phyloP scores from a whole-genome alignment of 1,284 basidiomycete species.

The Kwoniella shivajii region DNA sequence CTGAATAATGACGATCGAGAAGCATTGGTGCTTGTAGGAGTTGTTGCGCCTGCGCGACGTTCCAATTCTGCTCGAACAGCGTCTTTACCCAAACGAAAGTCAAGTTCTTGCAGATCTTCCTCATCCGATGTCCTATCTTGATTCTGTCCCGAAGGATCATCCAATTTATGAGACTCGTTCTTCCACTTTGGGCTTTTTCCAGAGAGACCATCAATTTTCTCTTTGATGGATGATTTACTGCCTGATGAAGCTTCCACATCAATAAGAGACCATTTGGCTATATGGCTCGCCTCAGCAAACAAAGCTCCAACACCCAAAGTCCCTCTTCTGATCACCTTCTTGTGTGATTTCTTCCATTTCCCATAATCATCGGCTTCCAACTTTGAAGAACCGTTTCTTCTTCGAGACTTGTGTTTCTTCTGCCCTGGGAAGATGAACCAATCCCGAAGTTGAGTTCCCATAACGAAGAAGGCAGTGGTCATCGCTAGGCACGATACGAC shows the following conservation, averaged over 20 bases:
- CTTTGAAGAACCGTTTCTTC: constrained; percentile 5
- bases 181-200: constrained; percentile 1
- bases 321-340: constrained; percentile 26
- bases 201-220: not conserved
- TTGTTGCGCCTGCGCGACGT: constrained; percentile 16
- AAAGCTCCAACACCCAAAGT: constrained; percentile 34
- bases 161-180: constrained; percentile 4
- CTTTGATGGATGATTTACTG: not conserved
- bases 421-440: constrained; percentile 34
- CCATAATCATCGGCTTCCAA: constrained; percentile 32
- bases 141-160: constrained; percentile 2
- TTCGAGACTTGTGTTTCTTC: constrained; percentile 2
- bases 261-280: constrained; percentile 43
- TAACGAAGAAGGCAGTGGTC: constrained; percentile 56
- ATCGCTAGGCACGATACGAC: constrained; percentile 54
- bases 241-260: constrained; percentile 18
- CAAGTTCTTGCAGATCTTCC: constrained; percentile 42
- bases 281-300: constrained; percentile 33
- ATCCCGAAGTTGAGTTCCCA: constrained; percentile 52
- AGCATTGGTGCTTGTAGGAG: constrained; percentile 4
- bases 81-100: constrained; percentile 42
- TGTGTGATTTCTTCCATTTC: constrained; percentile 35
- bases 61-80: constrained; percentile 44
- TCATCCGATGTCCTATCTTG: constrained; percentile 33
- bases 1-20: not conserved